Evolutionary conservation across 2,329 filamentous ascomycete genomes (phyloP).

Genomic region (Paecilomyces formosus): DNA sequence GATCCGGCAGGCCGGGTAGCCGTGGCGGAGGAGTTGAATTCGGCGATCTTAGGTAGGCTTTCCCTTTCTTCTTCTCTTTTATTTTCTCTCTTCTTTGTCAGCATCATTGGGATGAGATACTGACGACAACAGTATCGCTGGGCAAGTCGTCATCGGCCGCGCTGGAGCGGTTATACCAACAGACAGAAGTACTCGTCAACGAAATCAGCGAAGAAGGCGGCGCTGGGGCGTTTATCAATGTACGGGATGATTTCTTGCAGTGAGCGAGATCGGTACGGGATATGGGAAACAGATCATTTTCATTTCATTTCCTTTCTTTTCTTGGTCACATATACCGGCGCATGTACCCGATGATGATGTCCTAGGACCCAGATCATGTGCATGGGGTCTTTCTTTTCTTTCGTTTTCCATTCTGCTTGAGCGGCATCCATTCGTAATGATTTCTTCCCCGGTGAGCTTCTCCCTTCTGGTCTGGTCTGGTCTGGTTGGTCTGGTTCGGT

Average conservation of each 20-base stretch:
- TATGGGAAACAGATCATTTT: not conserved
- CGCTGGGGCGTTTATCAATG: conserved; percentile 73
- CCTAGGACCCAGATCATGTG: not conserved
- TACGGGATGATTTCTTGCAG: conserved; percentile 44
- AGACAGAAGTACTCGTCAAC: conserved; percentile 79
- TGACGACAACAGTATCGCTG: conserved; percentile 59
- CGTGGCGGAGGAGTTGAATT: conserved; percentile 90
- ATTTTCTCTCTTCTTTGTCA: not conserved
- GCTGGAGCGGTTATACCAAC: conserved; percentile 75
- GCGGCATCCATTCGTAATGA: not conserved
- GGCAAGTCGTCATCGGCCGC: conserved; percentile 84
- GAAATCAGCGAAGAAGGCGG: conserved; percentile 73
- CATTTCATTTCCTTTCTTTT: not conserved
- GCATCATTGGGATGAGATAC: not conserved
- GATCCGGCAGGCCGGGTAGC: conserved; percentile 65
- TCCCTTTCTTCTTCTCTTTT: conserved; percentile 7
- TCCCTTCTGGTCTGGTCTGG: not conserved
- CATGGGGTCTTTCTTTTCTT: not conserved
- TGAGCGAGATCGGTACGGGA: conserved; percentile 10
- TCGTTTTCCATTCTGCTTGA: not conserved
- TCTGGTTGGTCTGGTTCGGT: not conserved
- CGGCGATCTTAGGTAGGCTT: conserved; percentile 74
- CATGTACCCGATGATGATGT: not conserved
- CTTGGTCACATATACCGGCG: conserved; percentile 1
- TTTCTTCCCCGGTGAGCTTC: not conserved